Evolutionary conservation across 2,329 filamentous ascomycete genomes (phyloP), one percentile per base, ranked within the genome.

Genomic region (Xylaria sp.): DNA sequence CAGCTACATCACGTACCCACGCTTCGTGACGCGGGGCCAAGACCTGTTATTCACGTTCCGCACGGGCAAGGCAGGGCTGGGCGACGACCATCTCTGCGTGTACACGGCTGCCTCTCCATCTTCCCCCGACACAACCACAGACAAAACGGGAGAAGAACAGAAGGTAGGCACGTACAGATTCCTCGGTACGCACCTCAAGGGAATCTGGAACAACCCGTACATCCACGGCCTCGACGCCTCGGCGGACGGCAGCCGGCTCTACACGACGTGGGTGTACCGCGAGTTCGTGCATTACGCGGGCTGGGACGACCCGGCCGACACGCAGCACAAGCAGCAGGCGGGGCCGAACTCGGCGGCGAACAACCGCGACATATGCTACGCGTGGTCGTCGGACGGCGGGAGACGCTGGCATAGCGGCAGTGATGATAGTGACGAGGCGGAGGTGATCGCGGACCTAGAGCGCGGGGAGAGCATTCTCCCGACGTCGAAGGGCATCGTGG

Each of bases 291-390:
- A 76, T 63, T 83, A 83, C 73, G 73, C 74, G 0, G 82, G 82
- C n/a, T 83, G 81, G 80, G 80, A 83, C 67, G 81, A 83, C 70
- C 79, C 75, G 15, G 63, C 50, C 0, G 81, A 83, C 67, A 79
- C 76, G 13, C 77, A 82, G 73, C 82, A 83, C 71, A 83, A 83
- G 74, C 74, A 76, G 70, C 81, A 83, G 69, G 78, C 79, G 10
- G 82, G 82, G 2, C 82, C 82, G 1, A 84, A 84, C 71, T 78
- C 80, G 2, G 81, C 81, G 0, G 80, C 78, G 63, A 87, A 86
- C 15, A 87, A 87, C 71, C 82, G 85, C 70, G 79, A 86, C 66
- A 80, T 87, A 52, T 86, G 84, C 75, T 85, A 85, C 65, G 82
- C 84, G 2, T 81, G 82, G 67, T 84, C 82, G n/a, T 80, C 83